Evolutionary conservation across 2,329 filamentous ascomycete species (phyloP), one percentile per base, ranked within the genome.

Genomic region (Fragosphaeria purpurea): DNA sequence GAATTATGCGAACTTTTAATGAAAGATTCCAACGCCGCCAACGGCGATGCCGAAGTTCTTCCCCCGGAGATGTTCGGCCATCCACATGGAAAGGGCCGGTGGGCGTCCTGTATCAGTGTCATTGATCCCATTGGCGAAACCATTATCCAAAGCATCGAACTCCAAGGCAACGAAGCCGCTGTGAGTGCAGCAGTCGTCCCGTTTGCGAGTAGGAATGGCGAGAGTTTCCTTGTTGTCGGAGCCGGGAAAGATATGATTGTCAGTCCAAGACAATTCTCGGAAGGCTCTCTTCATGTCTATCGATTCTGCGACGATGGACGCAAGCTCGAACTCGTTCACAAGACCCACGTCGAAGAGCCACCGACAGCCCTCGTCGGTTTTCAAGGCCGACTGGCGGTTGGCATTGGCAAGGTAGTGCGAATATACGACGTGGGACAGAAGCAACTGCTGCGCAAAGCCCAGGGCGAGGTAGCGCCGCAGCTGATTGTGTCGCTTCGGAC

Each of bases 51-150:
- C n/a, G 72, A 75, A 4, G 74, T 83, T 9, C 73, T 93, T 3
- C 82, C 87, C 0, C 80, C 88, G 1, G 80, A 85, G 57, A 86
- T 95, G 5, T 96, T 98, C 63, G 93, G 93, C 2, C 88, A 96
- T 60, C 86, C 93, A 8, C 81, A 83, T 51, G 89, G 82, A 31
- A 82, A 79, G 53, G 85, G 87, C 30, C 86, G 91, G 57, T 99
- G 93, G 93, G 88, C 93, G 41, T 97, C 91, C 7, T 97, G 90
- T 66, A 90, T 99, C 57, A 89, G 88, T 60, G 79, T 96, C 22
- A 77, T 99, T 13, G 93, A 98, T 61, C 90, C 93, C 0, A 64
- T 91, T 3, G 78, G 73, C 12, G 79, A 85, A 46, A 90, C 93
- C 4, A 83, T 95, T 1, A 66, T 93, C 5, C 83, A 86, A 56